Evolutionary conservation across 345 rosid genomes (phyloP).

Genomic region (Boechera stricta): DNA sequence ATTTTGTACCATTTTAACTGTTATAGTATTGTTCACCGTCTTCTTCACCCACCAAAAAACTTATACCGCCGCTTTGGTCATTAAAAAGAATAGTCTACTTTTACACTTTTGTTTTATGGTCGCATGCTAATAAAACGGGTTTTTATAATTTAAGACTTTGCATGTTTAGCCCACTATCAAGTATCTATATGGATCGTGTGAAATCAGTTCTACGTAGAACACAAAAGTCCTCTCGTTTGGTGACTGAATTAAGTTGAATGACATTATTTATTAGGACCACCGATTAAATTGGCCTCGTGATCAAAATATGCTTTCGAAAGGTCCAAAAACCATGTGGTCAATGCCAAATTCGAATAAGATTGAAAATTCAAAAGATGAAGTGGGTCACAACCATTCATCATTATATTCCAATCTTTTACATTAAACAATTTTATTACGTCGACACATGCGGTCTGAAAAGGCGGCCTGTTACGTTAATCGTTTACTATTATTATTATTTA

Average conservation of each 20-base stretch:
- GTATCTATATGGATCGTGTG: conserved; percentile 11
- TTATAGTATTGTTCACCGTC: too few relatives aligned
- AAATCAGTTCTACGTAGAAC: background rate
- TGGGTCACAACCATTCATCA: conserved; percentile 10
- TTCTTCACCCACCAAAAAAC: too few relatives aligned
- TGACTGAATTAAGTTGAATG: background rate
- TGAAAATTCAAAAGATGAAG: conserved; percentile 10
- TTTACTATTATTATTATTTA: conserved; percentile 2
- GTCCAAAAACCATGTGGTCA: conserved; percentile 15
- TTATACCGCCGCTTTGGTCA: too few relatives aligned
- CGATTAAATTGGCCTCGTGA: background rate
- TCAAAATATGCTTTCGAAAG: background rate
- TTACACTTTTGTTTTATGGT: too few relatives aligned
- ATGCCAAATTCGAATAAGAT: background rate
- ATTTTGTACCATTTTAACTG: too few relatives aligned
- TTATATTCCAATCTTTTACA: conserved; percentile 8
- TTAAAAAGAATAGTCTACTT: too few relatives aligned
- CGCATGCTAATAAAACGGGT: background rate
- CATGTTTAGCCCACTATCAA: background rate
- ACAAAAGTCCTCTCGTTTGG: conserved; percentile 4
- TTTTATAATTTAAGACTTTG: background rate
- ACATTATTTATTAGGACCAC: background rate
- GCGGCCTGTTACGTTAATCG: conserved; percentile 35
- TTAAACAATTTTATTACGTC: conserved; percentile 5
- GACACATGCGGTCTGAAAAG: conserved; percentile 30